phyloP scores from a whole-genome alignment of 192 early-diverging fungal genomes.

The Linnemannia elongata region DNA sequence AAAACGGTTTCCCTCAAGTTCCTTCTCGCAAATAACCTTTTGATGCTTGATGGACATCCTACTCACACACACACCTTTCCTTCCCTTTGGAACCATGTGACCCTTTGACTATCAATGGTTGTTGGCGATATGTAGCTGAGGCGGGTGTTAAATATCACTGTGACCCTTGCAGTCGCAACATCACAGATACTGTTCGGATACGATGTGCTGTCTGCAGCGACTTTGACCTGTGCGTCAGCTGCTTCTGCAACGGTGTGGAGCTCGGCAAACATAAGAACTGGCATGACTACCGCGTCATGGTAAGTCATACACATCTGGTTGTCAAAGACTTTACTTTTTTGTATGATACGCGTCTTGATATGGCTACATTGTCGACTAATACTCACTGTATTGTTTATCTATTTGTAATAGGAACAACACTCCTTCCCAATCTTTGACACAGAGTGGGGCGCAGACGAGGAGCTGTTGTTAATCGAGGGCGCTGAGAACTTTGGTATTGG shows the following conservation, averaged over 20 bases:
- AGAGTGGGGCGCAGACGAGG: conserved; percentile 97
- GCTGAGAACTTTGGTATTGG: conserved; percentile 94
- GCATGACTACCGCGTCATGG: conserved; percentile 94
- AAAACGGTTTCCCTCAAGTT: conserved; percentile 25
- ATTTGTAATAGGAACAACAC: conserved; percentile 72
- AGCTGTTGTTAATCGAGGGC: conserved; percentile 92
- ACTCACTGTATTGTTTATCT: no score
- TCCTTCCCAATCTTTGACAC: conserved; percentile 91
- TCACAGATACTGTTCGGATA: conserved; percentile 91
- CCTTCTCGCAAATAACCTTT: no score
- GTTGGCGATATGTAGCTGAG: conserved; percentile 26
- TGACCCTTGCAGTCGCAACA: conserved; percentile 90
- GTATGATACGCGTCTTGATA: background rate
- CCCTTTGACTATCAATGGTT: background rate
- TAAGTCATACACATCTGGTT: conserved; percentile 27
- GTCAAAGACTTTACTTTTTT: background rate
- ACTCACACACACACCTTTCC: background rate
- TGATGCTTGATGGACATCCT: background rate
- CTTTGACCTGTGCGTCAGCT: conserved; percentile 95
- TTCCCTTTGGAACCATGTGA: conserved; percentile 35
- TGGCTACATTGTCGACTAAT: no score
- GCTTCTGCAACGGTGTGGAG: conserved; percentile 91
- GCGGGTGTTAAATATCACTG: conserved; percentile 74
- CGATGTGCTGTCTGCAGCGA: conserved; percentile 87
- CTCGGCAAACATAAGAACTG: conserved; percentile 81